phyloP scores from a whole-genome alignment of 352 stramenopile genomes.

The Plasmopara halstedii region DNA sequence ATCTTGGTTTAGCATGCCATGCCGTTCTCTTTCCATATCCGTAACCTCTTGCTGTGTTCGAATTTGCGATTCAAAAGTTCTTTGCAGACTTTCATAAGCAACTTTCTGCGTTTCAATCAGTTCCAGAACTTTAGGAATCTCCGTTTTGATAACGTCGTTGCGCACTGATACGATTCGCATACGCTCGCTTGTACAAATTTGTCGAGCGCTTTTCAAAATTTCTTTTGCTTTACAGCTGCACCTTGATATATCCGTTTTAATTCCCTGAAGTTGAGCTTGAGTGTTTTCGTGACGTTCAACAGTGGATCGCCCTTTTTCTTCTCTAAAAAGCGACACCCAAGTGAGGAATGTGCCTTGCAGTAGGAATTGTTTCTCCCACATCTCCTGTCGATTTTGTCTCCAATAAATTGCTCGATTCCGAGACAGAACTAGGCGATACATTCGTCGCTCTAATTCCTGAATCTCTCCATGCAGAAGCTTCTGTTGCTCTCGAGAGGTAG shows the following conservation, averaged over 20 bases:
- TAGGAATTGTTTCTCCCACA: slow-evolving; percentile 1
- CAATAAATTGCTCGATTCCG: slow-evolving; percentile 31
- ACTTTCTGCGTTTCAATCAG: slow-evolving; percentile 5
- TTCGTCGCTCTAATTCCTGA: slow-evolving; percentile 11
- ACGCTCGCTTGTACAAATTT: slow-evolving; percentile 6
- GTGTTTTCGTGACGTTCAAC: slow-evolving; percentile 9
- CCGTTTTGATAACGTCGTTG: slow-evolving; percentile 10
- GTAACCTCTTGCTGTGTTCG: slow-evolving; percentile 1
- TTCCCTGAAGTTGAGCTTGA: slow-evolving; percentile 5
- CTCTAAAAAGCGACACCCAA: slow-evolving; percentile 16
- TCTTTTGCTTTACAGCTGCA: slow-evolving; percentile 8
- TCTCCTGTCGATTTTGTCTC: slow-evolving; percentile 17
- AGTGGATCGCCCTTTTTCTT: neutral
- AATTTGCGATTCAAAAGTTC: slow-evolving; percentile 3
- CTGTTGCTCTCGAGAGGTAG: slow-evolving; percentile 8
- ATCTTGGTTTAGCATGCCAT: slow-evolving; percentile 22
- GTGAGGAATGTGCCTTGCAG: slow-evolving; percentile 15
- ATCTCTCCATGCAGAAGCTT: slow-evolving; percentile 6
- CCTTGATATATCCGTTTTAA: slow-evolving; percentile 5
- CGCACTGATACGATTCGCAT: slow-evolving; percentile 8
- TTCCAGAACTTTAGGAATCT: slow-evolving; percentile 11
- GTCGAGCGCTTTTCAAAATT: slow-evolving; percentile 1
- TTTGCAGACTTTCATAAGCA: slow-evolving; percentile 2
- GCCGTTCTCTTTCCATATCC: slow-evolving; percentile 10
- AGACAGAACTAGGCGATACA: slow-evolving; percentile 18